phyloP scores from a whole-genome alignment of 495 filamentous ascomycete genomes.

The Hypoxylon perforatum region DNA sequence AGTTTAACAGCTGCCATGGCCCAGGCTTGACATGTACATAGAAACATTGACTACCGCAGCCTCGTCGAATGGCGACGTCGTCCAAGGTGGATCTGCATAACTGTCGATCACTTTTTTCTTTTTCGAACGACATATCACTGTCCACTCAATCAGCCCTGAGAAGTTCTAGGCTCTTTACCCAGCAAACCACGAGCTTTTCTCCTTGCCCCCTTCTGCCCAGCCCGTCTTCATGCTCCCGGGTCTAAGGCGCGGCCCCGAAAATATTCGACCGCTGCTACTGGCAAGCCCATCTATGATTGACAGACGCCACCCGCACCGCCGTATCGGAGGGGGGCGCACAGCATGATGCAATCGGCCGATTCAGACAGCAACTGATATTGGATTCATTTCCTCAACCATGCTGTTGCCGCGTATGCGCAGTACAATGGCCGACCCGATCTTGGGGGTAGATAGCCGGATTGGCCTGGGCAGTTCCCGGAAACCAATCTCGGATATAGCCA shows the following conservation, averaged over 20 bases:
- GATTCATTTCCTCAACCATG: constrained; percentile 31
- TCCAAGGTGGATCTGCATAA: constrained; percentile 38
- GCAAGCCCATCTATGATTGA: constrained; percentile 31
- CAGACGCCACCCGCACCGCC: constrained; percentile 39
- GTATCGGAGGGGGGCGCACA: constrained; percentile 37
- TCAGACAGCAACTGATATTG: constrained; percentile 37
- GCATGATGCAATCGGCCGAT: constrained; percentile 44
- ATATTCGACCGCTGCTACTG: constrained; percentile 14
- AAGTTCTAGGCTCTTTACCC: constrained; percentile 35
- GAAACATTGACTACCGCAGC: constrained; percentile 28
- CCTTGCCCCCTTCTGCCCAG: constrained; percentile 21
- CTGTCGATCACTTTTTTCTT: constrained; percentile 40
- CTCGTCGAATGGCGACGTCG: constrained; percentile 41
- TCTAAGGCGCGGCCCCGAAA: constrained; percentile 28
- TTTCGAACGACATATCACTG: constrained; percentile 34
- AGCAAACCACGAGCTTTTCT: constrained; percentile 6
- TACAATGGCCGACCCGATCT: constrained; percentile 32
- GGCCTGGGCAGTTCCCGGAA: constrained; percentile 35
- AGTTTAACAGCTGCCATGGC: constrained; percentile 5
- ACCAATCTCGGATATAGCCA: constrained; percentile 39
- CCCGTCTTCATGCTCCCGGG: constrained; percentile 14
- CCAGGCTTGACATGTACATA: constrained; percentile 3
- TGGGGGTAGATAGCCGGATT: constrained; percentile 33
- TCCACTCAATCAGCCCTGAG: constrained; percentile 38
- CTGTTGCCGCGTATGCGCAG: constrained; percentile 22